Conservation (phyloP, 2,329 filamentous ascomycete species). For the Gaeumannomyces tritici region DNA sequence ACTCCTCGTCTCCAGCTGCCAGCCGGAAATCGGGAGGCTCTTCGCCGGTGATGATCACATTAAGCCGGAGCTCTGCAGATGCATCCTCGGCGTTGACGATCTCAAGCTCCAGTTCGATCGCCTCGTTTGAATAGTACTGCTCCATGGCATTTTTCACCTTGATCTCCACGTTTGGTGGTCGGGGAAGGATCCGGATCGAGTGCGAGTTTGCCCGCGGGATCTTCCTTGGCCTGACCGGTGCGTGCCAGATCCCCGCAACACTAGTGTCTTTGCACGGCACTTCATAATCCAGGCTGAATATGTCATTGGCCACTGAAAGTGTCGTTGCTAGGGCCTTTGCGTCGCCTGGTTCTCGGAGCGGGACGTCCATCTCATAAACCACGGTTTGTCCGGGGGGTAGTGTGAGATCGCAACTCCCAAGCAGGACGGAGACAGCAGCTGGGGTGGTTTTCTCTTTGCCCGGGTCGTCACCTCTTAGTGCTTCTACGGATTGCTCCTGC, state of each 20-base stretch:
- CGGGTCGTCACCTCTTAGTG: conserved; percentile 2
- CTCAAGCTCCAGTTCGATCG: conserved; percentile 56
- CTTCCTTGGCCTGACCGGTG: conserved; percentile 31
- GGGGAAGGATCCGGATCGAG: conserved; percentile 65
- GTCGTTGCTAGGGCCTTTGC: conserved; percentile 55
- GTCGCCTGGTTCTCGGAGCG: conserved; percentile 74
- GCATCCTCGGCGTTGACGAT: conserved; percentile 78
- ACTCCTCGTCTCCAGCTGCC: conserved; percentile 18
- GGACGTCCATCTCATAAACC: conserved; percentile 62
- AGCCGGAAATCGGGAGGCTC: conserved; percentile 37
- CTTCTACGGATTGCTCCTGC: conserved; percentile 14
- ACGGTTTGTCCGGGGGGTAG: conserved; percentile 58
- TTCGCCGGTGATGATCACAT: conserved; percentile 57
- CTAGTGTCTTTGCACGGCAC: conserved; percentile 39
- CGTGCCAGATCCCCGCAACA: conserved; percentile 36
- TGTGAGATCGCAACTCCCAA: conserved; percentile 52
- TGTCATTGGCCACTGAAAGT: conserved; percentile 51
- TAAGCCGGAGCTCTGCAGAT: conserved; percentile 60
- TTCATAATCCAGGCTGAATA: conserved; percentile 59
- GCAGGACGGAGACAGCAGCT: neutral
- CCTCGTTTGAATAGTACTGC: conserved; percentile 81
- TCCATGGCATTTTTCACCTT: conserved; percentile 49
- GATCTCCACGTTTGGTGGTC: conserved; percentile 86
- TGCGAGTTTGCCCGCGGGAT: conserved; percentile 40
- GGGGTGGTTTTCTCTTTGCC: conserved; percentile 3